These are phyloP conservation scores for Pseudoturritis turrita DNA, from an alignment of 345 rosid species.

Conservation along the genomic window DNA sequence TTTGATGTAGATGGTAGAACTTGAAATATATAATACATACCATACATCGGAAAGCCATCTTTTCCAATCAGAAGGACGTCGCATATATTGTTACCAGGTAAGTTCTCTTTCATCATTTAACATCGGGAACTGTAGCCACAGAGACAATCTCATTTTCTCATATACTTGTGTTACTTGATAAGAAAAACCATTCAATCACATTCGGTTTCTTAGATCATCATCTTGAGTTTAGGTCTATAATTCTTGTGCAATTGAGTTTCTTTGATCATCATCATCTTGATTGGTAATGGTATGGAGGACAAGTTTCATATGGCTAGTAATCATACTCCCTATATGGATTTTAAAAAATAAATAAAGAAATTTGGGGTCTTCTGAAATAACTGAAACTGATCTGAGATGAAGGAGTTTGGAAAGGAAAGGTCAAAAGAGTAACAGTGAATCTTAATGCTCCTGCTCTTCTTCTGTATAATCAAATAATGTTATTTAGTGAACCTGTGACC, in stretches of 20 bases:
- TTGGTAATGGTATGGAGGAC: conserved; percentile 2
- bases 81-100: conserved; percentile 11
- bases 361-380: background rate
- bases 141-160: conserved; percentile 8
- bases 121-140: background rate
- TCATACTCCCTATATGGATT: too few species aligned
- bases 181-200: background rate
- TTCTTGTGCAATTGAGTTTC: conserved; percentile 4
- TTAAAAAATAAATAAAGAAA: too few species aligned
- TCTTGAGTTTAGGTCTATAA: conserved; percentile 12
- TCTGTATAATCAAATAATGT: background rate
- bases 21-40: conserved; percentile 10
- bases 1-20: conserved; percentile 75
- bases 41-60: background rate
- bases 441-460: background rate
- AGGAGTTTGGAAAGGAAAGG: background rate
- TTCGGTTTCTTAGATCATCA: background rate
- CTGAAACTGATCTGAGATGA: conserved; percentile 3
- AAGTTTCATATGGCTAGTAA: background rate
- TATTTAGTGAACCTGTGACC: conserved; percentile 15
- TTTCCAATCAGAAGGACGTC: background rate
- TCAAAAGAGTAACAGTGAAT: conserved; percentile 19
- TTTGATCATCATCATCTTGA: conserved; percentile 8
- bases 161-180: conserved; percentile 5
- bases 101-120: conserved; percentile 1